phyloP scores from a whole-genome alignment of 148 eudicot genomes.

The Chenopodium berlandieri region DNA sequence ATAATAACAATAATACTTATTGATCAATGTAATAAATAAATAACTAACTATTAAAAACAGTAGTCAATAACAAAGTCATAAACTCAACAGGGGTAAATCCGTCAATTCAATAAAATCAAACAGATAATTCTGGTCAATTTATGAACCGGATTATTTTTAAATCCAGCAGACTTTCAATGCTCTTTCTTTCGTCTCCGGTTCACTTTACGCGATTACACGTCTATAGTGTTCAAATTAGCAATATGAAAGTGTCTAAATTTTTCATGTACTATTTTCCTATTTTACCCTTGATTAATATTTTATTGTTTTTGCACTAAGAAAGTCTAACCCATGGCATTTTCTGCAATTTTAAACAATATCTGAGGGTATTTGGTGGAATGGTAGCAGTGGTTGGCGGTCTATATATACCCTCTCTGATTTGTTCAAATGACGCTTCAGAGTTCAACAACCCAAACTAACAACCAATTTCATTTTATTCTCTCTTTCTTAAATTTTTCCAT shows the following conservation, averaged over 20 bases:
- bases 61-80: not conserved
- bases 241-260: slow-evolving; percentile 8
- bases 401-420: slow-evolving; percentile 14
- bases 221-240: slow-evolving; percentile 11
- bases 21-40: not conserved
- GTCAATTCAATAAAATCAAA: not conserved
- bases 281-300: slow-evolving; percentile 2
- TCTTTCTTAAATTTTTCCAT: not conserved
- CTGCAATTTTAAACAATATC: not conserved
- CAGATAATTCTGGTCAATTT: slow-evolving; percentile 13
- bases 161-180: slow-evolving; percentile 1
- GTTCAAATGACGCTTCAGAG: slow-evolving; percentile 8
- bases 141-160: slow-evolving; percentile 9
- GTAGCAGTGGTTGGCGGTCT: not conserved
- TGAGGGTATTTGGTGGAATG: not conserved
- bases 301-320: too few species aligned
- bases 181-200: slow-evolving; percentile 11
- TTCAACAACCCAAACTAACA: slow-evolving; percentile 9
- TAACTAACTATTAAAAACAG: not conserved
- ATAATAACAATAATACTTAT: not conserved
- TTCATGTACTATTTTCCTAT: not conserved
- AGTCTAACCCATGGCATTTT: not conserved
- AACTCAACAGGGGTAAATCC: not conserved
- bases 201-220: slow-evolving; percentile 26
- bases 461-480: not conserved